Evolutionary conservation across 2,329 filamentous ascomycete species (phyloP), one percentile per base, ranked within the genome.

Genomic region (Paecilomyces formosus): DNA sequence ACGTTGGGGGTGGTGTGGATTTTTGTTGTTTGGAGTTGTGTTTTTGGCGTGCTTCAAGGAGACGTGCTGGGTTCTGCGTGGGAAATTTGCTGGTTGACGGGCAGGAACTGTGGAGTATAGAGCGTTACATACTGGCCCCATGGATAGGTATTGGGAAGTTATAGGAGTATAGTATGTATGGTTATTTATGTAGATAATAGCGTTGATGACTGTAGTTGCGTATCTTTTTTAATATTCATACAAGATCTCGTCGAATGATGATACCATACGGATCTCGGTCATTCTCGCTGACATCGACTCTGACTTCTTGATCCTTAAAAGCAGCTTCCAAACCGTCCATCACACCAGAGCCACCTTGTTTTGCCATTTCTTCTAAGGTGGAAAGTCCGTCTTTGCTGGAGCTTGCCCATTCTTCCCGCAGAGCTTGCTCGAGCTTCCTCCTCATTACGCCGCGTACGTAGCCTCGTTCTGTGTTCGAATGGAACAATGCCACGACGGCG

Each of bases 251-350:
- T 61, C 66, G 64, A 30, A 79, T 68, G 68, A 90, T 81, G 60
- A 97, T 88, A 55, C 88, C 87, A 75, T 92, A 99, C 0, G 94
- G 94, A 80, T 99, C 94, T 60, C 85, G 81, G 75, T 99, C 94
- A 51, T 81, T 81, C 71, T 88, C 81, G 73, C 92, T 97, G 54
- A 95, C 84, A 58, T 87, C 73, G 13, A 97, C 86, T 58, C 83
- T 78, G 18, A 86, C 83, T 22, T 79, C 77, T 11, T 78, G 78
- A 62, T 85, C 82, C 7, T 72, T 70, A 58, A 83, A 69, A n/a
- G 79, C 78, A 51, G 83, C 80, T 51, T 74, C 68, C 53, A 78
- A 67, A 24, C 74, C 74, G 24, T 69, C 68, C 6, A 69, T 63
- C 24, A 61, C 67, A 12, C 63, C 64, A 30, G 59, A 62, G 57